Conservation (phyloP, 306 rosid genomes). For the Acmispon strigosus region DNA sequence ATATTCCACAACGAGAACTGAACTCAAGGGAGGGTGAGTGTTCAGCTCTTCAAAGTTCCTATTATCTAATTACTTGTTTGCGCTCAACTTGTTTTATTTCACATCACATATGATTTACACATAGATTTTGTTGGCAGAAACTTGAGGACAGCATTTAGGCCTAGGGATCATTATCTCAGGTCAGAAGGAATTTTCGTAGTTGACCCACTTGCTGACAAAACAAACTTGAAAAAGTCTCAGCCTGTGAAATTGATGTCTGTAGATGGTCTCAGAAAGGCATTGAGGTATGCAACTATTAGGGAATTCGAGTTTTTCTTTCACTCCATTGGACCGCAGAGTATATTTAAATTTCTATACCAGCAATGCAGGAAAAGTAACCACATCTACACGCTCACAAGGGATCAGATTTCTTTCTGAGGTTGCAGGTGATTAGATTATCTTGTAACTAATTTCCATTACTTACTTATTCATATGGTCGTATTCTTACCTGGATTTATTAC, state of each 20-base stretch:
- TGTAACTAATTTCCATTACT: background rate
- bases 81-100: conserved; percentile 1
- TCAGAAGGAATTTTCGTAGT: conserved; percentile 84
- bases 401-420: conserved; percentile 77
- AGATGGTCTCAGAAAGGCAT: conserved; percentile 73
- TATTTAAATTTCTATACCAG: conserved; percentile 34
- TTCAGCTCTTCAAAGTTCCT: background rate
- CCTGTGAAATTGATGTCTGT: conserved; percentile 65
- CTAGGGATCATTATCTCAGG: conserved; percentile 34
- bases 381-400: conserved; percentile 77
- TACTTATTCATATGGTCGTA: conserved; percentile 9
- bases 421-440: conserved; percentile 46
- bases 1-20: conserved; percentile 65
- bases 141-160: conserved; percentile 59
- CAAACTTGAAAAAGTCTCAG: conserved; percentile 41
- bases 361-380: conserved; percentile 86
- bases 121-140: conserved; percentile 46
- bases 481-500: conserved; percentile 15
- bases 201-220: conserved; percentile 52
- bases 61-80: background rate
- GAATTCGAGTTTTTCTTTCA: background rate
- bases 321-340: background rate
- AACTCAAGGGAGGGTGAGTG: conserved; percentile 88
- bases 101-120: background rate
- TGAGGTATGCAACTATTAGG: conserved; percentile 55